Base-by-base conservation (phyloP, 352 stramenopile genomes). In the Hyaloperonospora arabidopsidis region DNA sequence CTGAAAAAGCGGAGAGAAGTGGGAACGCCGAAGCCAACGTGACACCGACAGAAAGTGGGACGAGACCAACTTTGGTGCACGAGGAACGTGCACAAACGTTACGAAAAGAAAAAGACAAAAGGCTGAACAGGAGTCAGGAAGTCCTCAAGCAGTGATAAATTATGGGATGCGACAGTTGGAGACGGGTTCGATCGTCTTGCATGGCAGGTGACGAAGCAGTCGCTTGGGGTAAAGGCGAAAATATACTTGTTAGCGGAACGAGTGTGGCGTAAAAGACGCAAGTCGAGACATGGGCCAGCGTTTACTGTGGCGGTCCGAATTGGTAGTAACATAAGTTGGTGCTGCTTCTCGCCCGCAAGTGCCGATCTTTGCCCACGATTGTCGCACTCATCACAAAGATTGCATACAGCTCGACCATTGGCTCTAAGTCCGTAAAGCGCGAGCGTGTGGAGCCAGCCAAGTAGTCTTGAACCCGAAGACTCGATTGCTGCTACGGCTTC, bases 391-490 rank as follows among this genome's bases (percentile, higher is more conserved):
- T 7, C 38, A 44, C n/a, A 44, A 41, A 41, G 38, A 12, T 19
- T n/a, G 5, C n/a, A 21, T 22, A 44, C 38, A 19, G 19, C 15
- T 12, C 15, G 25, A 32, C 25, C 8, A 91, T 87, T 52, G 67
- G 68, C 17, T 92, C 87, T 32, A 79, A 90, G 35, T 69, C 74
- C 15, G 69, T 88, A 8, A 74, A 77, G 17, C 57, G 63, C 14
- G 79, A 93, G 40, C 71, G 80, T 22, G 86, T 96, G 54, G 72
- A 95, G 49, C 54, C 93, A 18, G 52, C 61, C 52, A 61, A 96
- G 85, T 29, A 95, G 89, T 45, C 84, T 90, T 54, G 93, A 83
- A 15, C 93, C 97, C 65, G 70, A 81, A 6, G 97, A 97, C 57
- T 84, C 86, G 19, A 84, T 97, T 32, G 82, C 89, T 0, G 79